Evolutionary conservation across 768 basidiomycete species (phyloP).

Genomic region (Mycena crocata): DNA sequence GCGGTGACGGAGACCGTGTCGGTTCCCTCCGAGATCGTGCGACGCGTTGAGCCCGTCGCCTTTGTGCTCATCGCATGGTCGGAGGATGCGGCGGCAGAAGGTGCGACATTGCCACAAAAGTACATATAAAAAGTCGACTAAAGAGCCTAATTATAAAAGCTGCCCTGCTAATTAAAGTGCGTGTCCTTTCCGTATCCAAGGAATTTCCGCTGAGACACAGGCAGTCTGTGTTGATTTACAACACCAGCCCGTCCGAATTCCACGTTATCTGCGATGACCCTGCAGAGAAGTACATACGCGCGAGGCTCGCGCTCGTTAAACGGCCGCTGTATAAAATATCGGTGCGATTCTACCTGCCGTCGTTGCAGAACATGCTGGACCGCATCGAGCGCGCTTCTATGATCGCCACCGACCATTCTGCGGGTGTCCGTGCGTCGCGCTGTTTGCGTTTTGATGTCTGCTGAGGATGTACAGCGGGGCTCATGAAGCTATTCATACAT

Average conservation of each 20-base stretch:
- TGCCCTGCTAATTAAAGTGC: constrained; percentile 55
- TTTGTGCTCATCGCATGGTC: constrained; percentile 60
- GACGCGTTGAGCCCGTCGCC: constrained; percentile 46
- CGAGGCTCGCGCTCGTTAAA: constrained; percentile 51
- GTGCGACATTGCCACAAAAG: too few relatives aligned
- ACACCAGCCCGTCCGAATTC: constrained; percentile 50
- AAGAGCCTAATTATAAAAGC: too few relatives aligned
- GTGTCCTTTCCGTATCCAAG: constrained; percentile 17
- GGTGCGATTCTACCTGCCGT: constrained; percentile 56
- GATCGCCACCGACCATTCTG: constrained; percentile 57
- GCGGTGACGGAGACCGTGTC: constrained; percentile 23
- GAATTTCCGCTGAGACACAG: constrained; percentile 5
- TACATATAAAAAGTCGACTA: too few relatives aligned
- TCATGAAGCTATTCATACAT: constrained; percentile 66
- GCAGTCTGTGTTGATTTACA: constrained; percentile 54
- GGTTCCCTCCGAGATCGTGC: constrained; percentile 7
- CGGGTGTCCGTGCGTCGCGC: constrained; percentile 56
- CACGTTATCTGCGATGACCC: constrained; percentile 59
- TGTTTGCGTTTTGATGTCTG: background rate
- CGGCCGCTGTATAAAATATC: constrained; percentile 50
- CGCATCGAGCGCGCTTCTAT: constrained; percentile 58
- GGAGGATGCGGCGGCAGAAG: constrained; percentile 53
- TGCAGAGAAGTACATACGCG: constrained; percentile 53
- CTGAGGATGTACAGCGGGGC: constrained; percentile 48
- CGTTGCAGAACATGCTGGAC: constrained; percentile 54